A percentile compares a stretch with the other conserved stretches of the same genome.
Evolutionary conservation across 202 grass and related monocot genomes (phyloP).

Genomic region (Hordeum pubiflorum): DNA sequence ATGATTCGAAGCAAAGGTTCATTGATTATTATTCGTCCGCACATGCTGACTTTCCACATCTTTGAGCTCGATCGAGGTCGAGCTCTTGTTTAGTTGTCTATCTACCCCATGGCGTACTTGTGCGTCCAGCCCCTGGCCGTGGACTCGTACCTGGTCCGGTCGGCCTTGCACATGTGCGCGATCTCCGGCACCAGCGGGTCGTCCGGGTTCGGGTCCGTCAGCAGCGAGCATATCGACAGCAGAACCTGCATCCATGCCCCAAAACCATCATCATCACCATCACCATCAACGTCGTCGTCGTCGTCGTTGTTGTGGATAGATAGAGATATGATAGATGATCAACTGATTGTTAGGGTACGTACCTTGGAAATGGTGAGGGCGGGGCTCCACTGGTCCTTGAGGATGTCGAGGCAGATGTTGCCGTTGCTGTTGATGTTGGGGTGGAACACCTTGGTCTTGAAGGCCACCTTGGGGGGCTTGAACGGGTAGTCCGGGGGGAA

Average conservation of each 20-base stretch:
- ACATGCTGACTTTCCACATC: not conserved
- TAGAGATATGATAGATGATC: not conserved
- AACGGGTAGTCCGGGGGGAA: conserved; percentile 75
- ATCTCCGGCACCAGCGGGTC: conserved; percentile 68
- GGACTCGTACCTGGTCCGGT: conserved; percentile 52
- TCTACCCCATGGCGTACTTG: conserved; percentile 37
- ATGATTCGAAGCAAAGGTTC: not conserved
- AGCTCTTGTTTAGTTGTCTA: not conserved
- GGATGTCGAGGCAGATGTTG: conserved; percentile 83
- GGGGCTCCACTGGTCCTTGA: conserved; percentile 84
- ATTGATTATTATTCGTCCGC: not conserved
- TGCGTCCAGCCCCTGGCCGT: conserved; percentile 54
- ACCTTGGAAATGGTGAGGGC: conserved; percentile 55
- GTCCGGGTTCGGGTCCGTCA: conserved; percentile 70
- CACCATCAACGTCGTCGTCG: no score
- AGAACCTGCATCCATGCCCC: conserved; percentile 2
- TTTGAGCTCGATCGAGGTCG: not conserved
- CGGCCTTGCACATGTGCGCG: conserved; percentile 74
- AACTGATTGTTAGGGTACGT: not conserved
- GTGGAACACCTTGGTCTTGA: conserved; percentile 85
- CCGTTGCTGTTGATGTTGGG: conserved; percentile 71
- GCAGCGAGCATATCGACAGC: conserved; percentile 70
- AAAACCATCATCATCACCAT: not conserved
- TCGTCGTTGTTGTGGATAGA: not conserved
- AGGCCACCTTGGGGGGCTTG: conserved; percentile 74